Conservation (phyloP, 495 filamentous ascomycete species). For the Annulohypoxylon nitens region DNA sequence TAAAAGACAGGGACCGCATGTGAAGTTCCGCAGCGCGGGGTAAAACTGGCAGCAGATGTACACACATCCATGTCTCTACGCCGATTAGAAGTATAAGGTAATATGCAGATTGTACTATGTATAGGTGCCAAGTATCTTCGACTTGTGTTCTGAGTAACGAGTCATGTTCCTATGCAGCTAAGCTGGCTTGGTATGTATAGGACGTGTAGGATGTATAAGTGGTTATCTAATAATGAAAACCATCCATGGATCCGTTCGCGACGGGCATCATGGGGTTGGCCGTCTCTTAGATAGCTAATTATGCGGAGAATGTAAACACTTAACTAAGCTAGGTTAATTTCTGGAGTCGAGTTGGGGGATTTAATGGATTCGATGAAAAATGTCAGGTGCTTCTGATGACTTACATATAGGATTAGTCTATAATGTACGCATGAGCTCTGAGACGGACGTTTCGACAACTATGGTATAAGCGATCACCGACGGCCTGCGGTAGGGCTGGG, state of each 20-base stretch:
- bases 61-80: background rate
- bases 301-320: background rate
- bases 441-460: slow-evolving; percentile 9
- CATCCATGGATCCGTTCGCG: background rate
- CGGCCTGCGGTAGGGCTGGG: slow-evolving; percentile 21
- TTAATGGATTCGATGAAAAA: background rate
- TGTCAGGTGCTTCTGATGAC: slow-evolving; percentile 11
- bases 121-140: slow-evolving; percentile 8
- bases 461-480: slow-evolving; percentile 4
- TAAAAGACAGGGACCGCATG: slow-evolving; percentile 18
- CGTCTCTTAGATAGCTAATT: background rate
- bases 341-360: slow-evolving; percentile 15
- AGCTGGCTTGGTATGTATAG: background rate
- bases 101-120: slow-evolving; percentile 14
- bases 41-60: slow-evolving; percentile 21
- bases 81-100: background rate
- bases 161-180: slow-evolving; percentile 36
- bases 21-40: slow-evolving; percentile 24
- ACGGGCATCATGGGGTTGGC: background rate
- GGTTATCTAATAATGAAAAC: background rate
- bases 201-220: background rate
- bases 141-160: slow-evolving; percentile 11
- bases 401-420: slow-evolving; percentile 17
- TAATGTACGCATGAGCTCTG: background rate
- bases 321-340: background rate